phyloP scores from a whole-genome alignment of 2,329 filamentous ascomycete genomes.

The Hymenoscyphus occultus region DNA sequence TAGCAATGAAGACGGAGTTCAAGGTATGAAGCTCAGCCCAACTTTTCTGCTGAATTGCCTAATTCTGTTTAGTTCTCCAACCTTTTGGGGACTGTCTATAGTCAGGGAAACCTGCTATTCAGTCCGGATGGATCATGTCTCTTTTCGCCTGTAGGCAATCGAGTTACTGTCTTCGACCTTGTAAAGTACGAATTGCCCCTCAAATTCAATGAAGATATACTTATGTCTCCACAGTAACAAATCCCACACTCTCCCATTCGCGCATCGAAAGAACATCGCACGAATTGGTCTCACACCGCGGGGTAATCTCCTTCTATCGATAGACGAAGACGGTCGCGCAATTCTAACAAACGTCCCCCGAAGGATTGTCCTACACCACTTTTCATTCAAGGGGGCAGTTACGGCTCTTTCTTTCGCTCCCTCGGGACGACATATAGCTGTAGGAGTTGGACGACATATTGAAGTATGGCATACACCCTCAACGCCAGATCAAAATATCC shows the following conservation, averaged over 20 bases:
- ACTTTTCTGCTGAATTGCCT: constrained; percentile 20
- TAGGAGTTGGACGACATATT: constrained; percentile 79
- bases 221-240: constrained; percentile 61
- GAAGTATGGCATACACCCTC: constrained; percentile 97
- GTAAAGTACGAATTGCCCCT: constrained; percentile 65
- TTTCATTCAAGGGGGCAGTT: constrained; percentile 84
- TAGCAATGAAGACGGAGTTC: constrained; percentile 97
- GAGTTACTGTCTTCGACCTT: constrained; percentile 92
- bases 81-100: constrained; percentile 95
- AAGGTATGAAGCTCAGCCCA: constrained; percentile 57
- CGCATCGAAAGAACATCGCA: constrained; percentile 90
- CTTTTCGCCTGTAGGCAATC: constrained; percentile 93
- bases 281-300: constrained; percentile 83
- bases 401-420: constrained; percentile 87
- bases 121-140: constrained; percentile 94
- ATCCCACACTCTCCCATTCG: constrained; percentile 81
- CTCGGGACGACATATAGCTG: constrained; percentile 86
- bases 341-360: constrained; percentile 89
- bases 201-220: background rate
- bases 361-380: constrained; percentile 85
- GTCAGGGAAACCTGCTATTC: constrained; percentile 95
- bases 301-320: constrained; percentile 86
- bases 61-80: constrained; percentile 79
- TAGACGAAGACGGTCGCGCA: constrained; percentile 91
- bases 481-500: constrained; percentile 73